Evolutionary conservation across 306 rosid species (phyloP), one percentile per base, ranked within the genome.

Genomic region (Rosa lucieae): DNA sequence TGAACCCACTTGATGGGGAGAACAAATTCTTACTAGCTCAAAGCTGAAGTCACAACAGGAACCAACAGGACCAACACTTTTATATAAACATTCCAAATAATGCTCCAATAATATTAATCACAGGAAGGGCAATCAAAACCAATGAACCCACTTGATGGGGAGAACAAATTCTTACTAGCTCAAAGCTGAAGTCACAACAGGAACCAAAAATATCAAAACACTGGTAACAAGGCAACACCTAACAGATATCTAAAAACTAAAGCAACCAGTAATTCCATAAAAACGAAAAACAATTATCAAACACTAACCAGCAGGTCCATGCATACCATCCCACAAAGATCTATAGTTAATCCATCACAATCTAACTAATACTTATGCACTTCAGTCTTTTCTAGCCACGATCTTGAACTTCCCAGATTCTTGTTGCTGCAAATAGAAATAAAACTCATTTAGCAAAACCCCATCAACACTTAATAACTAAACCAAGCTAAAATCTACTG

Each of bases 321-420:
- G 14, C 44, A 58, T 40, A 23, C 68, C 78, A 23, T 40, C 35
- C 43, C 46, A 32, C 46, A 72, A 43, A 58, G 69, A 12, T 13
- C 14, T 6, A 14, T 42, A 5, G 4, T 74, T 13, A n/a, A 39
- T 42, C 40, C 23, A 23, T 63, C 29, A 65, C 63, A 13, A 74
- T 47, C 71, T 29, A 71, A 53, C 72, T 73, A 29, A 10, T 32
- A 32, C 37, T 80, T 53, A 76, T 32, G 49, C 78, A 68, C 82
- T 71, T 81, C 78, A 67, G 73, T 87, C 89, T 12, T 87, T 86
- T 81, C 85, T 52, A 5, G 99, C 92, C 73, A 95, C 99, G 72
- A 95, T 95, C 75, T 85, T 92, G 88, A 84, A 95, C 80, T 91
- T 95, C 35, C 99, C 99, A 2, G 95, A 85, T 78, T 73, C 83